Evolutionary conservation across 306 rosid genomes (phyloP).

Genomic region (Ziziphus jujuba): DNA sequence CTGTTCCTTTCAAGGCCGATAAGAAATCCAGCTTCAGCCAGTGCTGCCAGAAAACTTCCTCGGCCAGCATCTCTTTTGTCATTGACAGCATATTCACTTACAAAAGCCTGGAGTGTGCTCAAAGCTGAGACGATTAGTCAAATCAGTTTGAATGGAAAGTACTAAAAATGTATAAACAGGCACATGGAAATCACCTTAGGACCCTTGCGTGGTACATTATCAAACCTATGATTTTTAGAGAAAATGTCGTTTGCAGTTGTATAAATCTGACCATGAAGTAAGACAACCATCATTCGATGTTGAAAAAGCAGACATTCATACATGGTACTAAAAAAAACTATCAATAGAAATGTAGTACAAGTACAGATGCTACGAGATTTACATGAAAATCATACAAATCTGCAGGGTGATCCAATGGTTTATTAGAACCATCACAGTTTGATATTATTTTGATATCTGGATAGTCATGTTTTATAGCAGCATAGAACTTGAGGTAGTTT

Average conservation of each 20-base stretch:
- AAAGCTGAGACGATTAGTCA: constrained; percentile 16
- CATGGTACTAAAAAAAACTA: background rate
- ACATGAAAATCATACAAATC: constrained; percentile 92
- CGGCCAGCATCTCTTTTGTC: constrained; percentile 61
- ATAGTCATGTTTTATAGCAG: constrained; percentile 64
- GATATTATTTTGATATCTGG: constrained; percentile 87
- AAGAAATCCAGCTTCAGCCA: constrained; percentile 88
- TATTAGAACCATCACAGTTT: constrained; percentile 81
- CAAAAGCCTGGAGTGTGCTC: constrained; percentile 68
- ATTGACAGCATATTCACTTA: constrained; percentile 90
- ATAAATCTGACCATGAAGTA: constrained; percentile 53
- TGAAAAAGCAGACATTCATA: background rate
- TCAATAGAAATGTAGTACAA: background rate
- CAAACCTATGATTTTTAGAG: constrained; percentile 55
- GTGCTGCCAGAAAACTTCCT: constrained; percentile 86
- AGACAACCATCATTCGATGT: constrained; percentile 12
- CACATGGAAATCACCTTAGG: constrained; percentile 44
- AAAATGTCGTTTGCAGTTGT: constrained; percentile 70
- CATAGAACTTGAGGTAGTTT: constrained; percentile 64
- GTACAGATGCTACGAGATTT: constrained; percentile 28
- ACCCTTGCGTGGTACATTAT: constrained; percentile 50
- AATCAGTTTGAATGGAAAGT: background rate
- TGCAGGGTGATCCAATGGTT: constrained; percentile 77
- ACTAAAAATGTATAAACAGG: constrained; percentile 12
- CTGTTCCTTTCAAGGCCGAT: constrained; percentile 88